phyloP scores from a whole-genome alignment of 192 early-diverging fungal genomes.

The Backusella parvicylindrica region DNA sequence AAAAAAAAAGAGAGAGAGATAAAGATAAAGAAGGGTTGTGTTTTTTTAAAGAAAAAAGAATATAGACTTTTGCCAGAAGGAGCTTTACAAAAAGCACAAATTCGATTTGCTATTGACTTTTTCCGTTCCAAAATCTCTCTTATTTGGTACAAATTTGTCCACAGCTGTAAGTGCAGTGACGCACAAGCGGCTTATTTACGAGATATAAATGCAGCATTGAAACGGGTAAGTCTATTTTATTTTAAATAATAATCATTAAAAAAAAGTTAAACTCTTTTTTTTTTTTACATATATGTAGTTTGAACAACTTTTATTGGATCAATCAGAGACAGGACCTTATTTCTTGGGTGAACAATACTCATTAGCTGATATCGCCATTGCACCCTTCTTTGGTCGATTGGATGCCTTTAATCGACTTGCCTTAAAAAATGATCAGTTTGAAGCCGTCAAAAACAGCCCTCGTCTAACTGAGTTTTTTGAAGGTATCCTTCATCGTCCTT shows the following conservation, averaged over 20 bases:
- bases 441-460: neutral
- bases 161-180: constrained; percentile 17
- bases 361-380: constrained; percentile 44
- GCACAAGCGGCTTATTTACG: constrained; percentile 11
- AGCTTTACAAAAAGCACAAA: constrained; percentile 38
- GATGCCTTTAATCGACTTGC: neutral
- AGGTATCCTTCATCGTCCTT: neutral
- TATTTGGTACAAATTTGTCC: constrained; percentile 24
- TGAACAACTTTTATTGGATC: constrained; percentile 14
- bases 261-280: no score
- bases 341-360: constrained; percentile 44
- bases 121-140: constrained; percentile 22
- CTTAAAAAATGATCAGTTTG: neutral
- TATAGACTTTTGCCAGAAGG: constrained; percentile 41
- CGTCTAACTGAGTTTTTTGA: neutral
- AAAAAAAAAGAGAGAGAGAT: no score
- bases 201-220: constrained; percentile 10
- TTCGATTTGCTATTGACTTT: constrained; percentile 42
- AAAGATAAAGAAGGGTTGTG: no score
- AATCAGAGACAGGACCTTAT: constrained; percentile 34
- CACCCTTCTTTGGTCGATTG: constrained; percentile 41
- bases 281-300: no score
- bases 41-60: constrained; percentile 32
- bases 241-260: no score
- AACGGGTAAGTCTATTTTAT: no score